Conservation (phyloP, 2,329 filamentous ascomycete genomes). For the Alternaria angustiovoidea region DNA sequence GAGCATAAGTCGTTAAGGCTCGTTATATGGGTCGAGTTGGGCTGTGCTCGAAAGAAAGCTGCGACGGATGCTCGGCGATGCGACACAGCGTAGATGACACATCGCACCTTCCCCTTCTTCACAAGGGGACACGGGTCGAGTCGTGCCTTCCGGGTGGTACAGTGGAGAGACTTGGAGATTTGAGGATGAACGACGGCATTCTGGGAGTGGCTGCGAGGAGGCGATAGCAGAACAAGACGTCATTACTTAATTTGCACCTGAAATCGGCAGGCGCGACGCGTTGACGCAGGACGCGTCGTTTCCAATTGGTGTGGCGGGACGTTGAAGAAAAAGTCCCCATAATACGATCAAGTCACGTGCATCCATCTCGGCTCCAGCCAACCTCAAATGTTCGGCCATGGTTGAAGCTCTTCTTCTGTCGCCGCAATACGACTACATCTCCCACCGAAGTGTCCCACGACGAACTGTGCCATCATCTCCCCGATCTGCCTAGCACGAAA, state of each 20-base stretch:
- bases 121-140: not conserved
- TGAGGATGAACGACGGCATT: not conserved
- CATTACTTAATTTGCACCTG: not conserved
- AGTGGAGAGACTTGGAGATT: not conserved
- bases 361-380: slow-evolving; percentile 22
- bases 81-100: slow-evolving; percentile 1
- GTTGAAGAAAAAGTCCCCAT: slow-evolving; percentile 8
- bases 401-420: slow-evolving; percentile 26
- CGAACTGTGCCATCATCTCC: slow-evolving; percentile 17
- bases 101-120: not conserved
- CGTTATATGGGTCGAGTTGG: not conserved
- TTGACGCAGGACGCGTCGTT: slow-evolving; percentile 8
- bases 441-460: slow-evolving; percentile 17
- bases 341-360: slow-evolving; percentile 19
- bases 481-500: slow-evolving; percentile 17
- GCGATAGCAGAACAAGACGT: not conserved
- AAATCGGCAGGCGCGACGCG: slow-evolving; percentile 12
- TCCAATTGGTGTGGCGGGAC: slow-evolving; percentile 6
- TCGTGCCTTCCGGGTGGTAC: slow-evolving; percentile 4
- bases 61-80: not conserved
- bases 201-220: not conserved
- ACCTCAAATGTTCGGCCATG: slow-evolving; percentile 27
- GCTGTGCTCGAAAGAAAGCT: not conserved
- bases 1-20: not conserved
- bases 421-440: slow-evolving; percentile 27